phyloP scores from a whole-genome alignment of 192 early-diverging fungal genomes.

The Coemansia sp. region DNA sequence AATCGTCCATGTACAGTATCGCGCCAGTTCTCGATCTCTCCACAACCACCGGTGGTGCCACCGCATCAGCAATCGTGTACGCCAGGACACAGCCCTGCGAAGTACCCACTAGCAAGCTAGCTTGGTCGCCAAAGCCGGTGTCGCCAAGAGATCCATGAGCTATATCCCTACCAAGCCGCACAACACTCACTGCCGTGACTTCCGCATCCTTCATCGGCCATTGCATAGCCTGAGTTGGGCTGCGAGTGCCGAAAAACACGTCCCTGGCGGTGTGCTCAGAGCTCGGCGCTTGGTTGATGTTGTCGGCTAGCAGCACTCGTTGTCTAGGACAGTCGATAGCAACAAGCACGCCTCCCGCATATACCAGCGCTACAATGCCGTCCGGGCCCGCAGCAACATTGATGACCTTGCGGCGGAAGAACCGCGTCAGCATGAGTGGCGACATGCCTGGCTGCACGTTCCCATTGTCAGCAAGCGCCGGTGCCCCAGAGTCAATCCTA shows the following conservation, averaged over 20 bases:
- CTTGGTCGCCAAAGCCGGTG: background rate
- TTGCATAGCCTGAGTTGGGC: background rate
- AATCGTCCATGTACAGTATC: background rate
- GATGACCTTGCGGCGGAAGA: conserved; percentile 13
- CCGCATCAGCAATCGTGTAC: conserved; percentile 6
- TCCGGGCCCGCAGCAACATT: conserved; percentile 11
- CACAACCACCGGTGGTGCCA: conserved; percentile 2
- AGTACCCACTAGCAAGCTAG: conserved; percentile 20
- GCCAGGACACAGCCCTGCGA: conserved; percentile 22
- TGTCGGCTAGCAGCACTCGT: conserved; percentile 29
- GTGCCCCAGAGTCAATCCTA: conserved; percentile 3
- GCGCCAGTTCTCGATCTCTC: background rate
- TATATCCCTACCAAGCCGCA: conserved; percentile 1
- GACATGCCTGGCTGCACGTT: conserved; percentile 5
- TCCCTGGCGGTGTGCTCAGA: background rate
- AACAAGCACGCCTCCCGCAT: conserved; percentile 28
- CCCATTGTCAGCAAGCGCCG: background rate
- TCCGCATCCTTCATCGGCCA: background rate
- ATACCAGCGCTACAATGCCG: conserved; percentile 23
- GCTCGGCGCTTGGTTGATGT: conserved; percentile 28
- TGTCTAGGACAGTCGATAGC: conserved; percentile 37
- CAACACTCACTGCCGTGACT: background rate
- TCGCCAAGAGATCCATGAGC: background rate
- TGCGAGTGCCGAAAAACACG: conserved; percentile 10
- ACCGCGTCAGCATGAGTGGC: conserved; percentile 44